Base-by-base conservation (phyloP, 2,329 filamentous ascomycete species). In the Rhinocladiella mackenziei region DNA sequence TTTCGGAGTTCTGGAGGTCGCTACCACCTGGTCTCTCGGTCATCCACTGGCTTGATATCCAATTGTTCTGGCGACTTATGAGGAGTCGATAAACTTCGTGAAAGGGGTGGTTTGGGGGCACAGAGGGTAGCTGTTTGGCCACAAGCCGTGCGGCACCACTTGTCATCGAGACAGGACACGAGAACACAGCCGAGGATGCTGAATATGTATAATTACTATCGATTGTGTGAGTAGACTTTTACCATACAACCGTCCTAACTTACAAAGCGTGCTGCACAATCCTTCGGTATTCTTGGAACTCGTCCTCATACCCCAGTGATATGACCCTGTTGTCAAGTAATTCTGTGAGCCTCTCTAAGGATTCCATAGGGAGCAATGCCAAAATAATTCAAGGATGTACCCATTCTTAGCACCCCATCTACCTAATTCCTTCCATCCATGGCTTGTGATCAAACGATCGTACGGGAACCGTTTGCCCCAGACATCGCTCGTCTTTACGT, bases 1-100 rank as follows among this genome's bases (percentile, higher is more conserved):
- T 65, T 35, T 65, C 62, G 5, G 58, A 61, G 34, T 60, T 61
- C 31, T 57, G 57, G 2, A 65, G 61, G 33, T 65, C 62, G 33
- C 60, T 63, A 7, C 62, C 62, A 31, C 62, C 62, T n/a, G 57
- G 53, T 32, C 61, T 51, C 42, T 65, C 62, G 0, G 62, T 64
- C 62, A 65, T 65, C 62, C 62, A 65, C 33, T 65, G 62, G 3
- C 60, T 60, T 29, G 77, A 83, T 0, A 82, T 87, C 83, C 83
- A 87, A 18, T 46, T 61, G 50, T 35, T 43, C 43, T 32, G 54
- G n/a, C 50, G 48, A 4, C 42, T 34, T 11, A 20, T 51, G 7
- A 53, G 36, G 11, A 39, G 43, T 13, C 40, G 38, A 44, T 51
- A 51, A 2, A 51, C 23, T 14, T 51, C 48, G 15, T 53, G 48